Conservation (phyloP, 805 yeast genomes). For the Yarrowia porcina region DNA sequence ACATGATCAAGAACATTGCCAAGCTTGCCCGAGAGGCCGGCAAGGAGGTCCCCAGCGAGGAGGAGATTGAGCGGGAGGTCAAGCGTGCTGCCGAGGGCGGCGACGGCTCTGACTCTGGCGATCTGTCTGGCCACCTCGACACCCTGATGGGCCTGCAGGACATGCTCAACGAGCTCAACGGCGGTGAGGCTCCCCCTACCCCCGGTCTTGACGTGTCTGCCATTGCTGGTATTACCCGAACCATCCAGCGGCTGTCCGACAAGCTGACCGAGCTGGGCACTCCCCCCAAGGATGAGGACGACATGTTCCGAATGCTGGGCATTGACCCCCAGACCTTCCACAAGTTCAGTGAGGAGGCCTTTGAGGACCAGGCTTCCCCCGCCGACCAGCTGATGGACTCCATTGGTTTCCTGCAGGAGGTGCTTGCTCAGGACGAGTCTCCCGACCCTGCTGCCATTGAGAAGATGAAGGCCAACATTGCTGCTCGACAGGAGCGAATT, state of each 20-base stretch:
- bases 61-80: not conserved
- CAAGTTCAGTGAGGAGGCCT: constrained; percentile 19
- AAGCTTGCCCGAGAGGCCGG: constrained; percentile 4
- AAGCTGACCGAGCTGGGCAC: constrained; percentile 25
- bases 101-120: not conserved
- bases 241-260: constrained; percentile 17
- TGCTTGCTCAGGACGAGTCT: constrained; percentile 17
- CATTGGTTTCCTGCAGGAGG: constrained; percentile 16
- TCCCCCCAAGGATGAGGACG: constrained; percentile 25
- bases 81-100: constrained; percentile 7
- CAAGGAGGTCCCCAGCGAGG: not conserved
- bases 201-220: constrained; percentile 16
- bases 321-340: constrained; percentile 23
- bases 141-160: constrained; percentile 12
- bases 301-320: constrained; percentile 22
- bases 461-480: constrained; percentile 20
- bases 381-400: constrained; percentile 24
- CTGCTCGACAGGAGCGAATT: constrained; percentile 18
- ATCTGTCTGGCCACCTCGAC: constrained; percentile 8
- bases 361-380: constrained; percentile 22
- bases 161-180: constrained; percentile 18
- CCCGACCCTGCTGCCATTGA: not conserved
- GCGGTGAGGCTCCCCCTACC: not conserved
- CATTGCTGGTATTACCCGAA: not conserved
- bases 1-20: not conserved